Evolutionary conservation across 2,329 filamentous ascomycete species (phyloP), one percentile per base, ranked within the genome.

Genomic region (Colletotrichum chlorophyti): DNA sequence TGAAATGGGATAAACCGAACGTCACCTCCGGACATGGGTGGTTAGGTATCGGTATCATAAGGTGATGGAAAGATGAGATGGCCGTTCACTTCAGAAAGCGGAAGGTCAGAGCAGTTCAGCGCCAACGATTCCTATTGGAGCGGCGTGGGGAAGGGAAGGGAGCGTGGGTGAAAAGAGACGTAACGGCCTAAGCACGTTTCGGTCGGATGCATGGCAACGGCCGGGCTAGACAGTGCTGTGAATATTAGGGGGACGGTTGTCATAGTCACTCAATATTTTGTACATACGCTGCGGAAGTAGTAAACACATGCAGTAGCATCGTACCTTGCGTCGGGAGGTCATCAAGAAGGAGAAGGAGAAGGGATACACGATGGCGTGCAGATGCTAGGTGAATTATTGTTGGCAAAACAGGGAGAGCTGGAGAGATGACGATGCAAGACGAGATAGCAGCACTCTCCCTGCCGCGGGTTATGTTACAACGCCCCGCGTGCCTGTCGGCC

Each of bases 51-150:
- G n/a, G n/a, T n/a, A n/a, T n/a, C n/a, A n/a, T n/a, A n/a, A n/a
- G n/a, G n/a, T n/a, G n/a, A n/a, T n/a, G n/a, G n/a, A n/a, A n/a
- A n/a, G n/a, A n/a, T n/a, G n/a, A n/a, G n/a, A n/a, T n/a, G n/a
- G n/a, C n/a, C n/a, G 32, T 48, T 37, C 12, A 19, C 32, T 38
- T 38, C 51, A 37, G 41, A 34, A 58, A 41, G 35, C 38, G 53
- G 47, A 58, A 53, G 50, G 54, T 54, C 49, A 58, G 35, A 59
- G 55, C 51, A 48, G 37, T 12, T 14, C 43, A 17, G 53, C 51
- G 55, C 43, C 43, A 55, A 38, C 15, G 26, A 3, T 49, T 59
- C 55, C 55, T 40, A 59, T 59, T 55, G 55, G 55, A n/a, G 46
- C 34, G 15, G 46, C 46, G 24, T 38, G 5, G 42, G 46, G 23